Conservation (phyloP, 192 early-diverging fungal genomes). For the Coemansia sp. region DNA sequence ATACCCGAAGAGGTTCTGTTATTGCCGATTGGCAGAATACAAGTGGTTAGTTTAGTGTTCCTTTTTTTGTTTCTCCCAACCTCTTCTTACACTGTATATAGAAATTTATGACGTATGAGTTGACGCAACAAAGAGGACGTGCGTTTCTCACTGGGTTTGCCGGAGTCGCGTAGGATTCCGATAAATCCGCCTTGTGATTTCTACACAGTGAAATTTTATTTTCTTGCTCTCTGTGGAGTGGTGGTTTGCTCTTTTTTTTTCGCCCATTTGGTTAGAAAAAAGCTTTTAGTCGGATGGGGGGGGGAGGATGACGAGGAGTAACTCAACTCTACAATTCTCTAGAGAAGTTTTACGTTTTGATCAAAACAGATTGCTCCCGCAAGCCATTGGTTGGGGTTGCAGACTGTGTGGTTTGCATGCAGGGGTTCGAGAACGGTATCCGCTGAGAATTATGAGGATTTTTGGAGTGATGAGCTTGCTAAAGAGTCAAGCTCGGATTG, state of each 20-base stretch:
- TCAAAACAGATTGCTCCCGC: not conserved
- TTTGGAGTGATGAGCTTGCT: conserved; percentile 34
- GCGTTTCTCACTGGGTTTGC: not conserved
- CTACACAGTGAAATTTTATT: not conserved
- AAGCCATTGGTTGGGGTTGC: not conserved
- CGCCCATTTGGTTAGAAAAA: not conserved
- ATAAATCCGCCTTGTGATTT: not conserved
- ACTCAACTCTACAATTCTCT: not conserved
- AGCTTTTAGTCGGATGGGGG: not conserved
- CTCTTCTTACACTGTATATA: not conserved
- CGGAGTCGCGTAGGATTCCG: not conserved
- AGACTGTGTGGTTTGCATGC: not conserved
- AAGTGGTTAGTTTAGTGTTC: not conserved
- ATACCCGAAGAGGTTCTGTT: not conserved
- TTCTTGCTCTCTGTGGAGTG: not conserved
- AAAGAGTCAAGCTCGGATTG: conserved; percentile 44
- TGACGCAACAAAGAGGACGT: not conserved
- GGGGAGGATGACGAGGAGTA: too few species aligned
- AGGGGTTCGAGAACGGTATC: not conserved
- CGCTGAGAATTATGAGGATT: not conserved
- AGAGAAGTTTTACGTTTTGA: not conserved
- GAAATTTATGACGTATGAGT: not conserved
- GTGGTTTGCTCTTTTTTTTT: not conserved
- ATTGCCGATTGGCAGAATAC: not conserved
- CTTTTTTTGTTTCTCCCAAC: too few species aligned